Base-by-base conservation (phyloP, 2,329 filamentous ascomycete genomes). In the Colletotrichum cuscutae region DNA sequence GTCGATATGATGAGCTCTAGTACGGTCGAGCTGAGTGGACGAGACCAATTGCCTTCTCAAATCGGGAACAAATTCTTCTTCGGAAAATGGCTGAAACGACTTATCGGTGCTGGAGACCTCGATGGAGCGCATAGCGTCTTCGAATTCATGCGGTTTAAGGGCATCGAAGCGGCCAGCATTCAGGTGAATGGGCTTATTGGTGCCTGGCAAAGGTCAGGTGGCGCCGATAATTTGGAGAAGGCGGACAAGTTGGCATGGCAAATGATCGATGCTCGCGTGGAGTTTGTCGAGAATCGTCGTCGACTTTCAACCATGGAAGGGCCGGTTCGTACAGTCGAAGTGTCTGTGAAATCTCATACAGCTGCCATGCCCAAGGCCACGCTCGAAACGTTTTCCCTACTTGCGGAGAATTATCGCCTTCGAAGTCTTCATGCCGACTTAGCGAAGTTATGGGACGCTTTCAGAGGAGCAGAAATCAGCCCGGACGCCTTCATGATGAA, bases 1-100 rank as follows among this genome's bases (percentile, higher is more conserved):
- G 94, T 93, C 76, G 94, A 98, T 80, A 97, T 98, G 95, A 95
- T 97, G 91, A 89, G 90, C 70, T 88, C 89, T 4, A 88, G 88
- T 5, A 79, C 85, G 57, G 81, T 90, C 66, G 85, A 89, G 69
- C 78, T 89, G 61, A 83, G 83, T 64, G 84, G 83, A 70, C 79
- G 76, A 62, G 77, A 78, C 8, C 80, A 77, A 63, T 81, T 90
- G 68, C 88, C 89, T 1, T 83, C 84, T 1, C 82, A 84, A 9
- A 81, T 90, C 52, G 85, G 84, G 62, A 97, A 97, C 81, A 91
- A 92, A 75, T 96, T 95, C 82, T 94, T 98, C 81, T 93, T 95
- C 76, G 93, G 92, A 42, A 95, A 94, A 77, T 98, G 95, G 95
- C 88, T 97, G 78, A 96, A 96, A 81, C 91, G 93, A 62, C 89